These are phyloP conservation scores for Neoboletus subvelutipes DNA, from an alignment of 768 basidiomycete species.

Conservation along the genomic window DNA sequence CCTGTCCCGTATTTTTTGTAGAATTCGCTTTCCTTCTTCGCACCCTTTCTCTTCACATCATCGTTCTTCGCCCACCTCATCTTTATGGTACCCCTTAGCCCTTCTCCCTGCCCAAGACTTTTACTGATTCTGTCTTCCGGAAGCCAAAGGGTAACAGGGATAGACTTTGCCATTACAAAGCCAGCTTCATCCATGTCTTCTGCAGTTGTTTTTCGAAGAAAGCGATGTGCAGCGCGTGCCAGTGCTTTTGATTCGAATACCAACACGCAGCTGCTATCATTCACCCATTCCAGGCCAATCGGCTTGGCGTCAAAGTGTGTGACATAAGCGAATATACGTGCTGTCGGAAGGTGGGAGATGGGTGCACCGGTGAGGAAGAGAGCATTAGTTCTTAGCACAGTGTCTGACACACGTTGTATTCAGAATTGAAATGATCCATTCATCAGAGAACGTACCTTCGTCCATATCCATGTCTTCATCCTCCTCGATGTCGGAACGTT, in stretches of 20 bases:
- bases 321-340: conserved; percentile 77
- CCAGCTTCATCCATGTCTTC: conserved; percentile 57
- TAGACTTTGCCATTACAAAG: conserved; percentile 60
- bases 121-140: conserved; percentile 74
- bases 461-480: conserved; percentile 37
- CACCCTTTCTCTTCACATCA: conserved; percentile 79
- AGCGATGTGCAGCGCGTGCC: conserved; percentile 52
- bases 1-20: conserved; percentile 69
- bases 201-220: conserved; percentile 49
- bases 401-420: conserved; percentile 36
- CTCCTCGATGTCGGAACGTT: conserved; percentile 45
- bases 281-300: conserved; percentile 81
- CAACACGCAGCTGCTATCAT: conserved; percentile 79
- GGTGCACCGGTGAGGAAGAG: conserved; percentile 71
- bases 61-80: conserved; percentile 75
- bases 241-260: conserved; percentile 60
- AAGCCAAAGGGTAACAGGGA: conserved; percentile 77
- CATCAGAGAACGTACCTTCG: conserved; percentile 29
- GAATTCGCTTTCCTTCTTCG: conserved; percentile 70
- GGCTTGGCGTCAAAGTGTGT: conserved; percentile 75
- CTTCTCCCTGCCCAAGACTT: conserved; percentile 68
- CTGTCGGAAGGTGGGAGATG: conserved; percentile 72
- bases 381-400: conserved; percentile 58
- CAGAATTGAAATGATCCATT: background rate
- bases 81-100: conserved; percentile 60